Evolutionary conservation across 1,139 yeast species (phyloP).

Genomic region (Geotrichum aggregatum): DNA sequence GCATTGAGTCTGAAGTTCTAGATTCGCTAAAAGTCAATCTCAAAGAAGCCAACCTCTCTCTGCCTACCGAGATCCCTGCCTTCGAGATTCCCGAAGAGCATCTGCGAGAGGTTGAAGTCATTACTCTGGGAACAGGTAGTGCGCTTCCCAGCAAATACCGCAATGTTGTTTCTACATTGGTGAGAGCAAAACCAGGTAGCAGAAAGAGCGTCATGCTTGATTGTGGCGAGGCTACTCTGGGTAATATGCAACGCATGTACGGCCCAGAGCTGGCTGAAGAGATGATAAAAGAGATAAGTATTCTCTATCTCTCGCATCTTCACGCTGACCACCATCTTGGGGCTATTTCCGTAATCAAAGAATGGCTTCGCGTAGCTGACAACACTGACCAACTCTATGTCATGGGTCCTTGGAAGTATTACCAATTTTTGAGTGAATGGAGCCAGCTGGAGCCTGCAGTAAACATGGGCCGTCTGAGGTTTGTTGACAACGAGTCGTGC

Average conservation of each 20-base stretch:
- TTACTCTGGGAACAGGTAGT: conserved; percentile 90
- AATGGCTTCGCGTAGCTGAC: conserved; percentile 54
- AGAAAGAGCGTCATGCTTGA: conserved; percentile 52
- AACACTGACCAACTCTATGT: conserved; percentile 44
- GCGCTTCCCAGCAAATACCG: conserved; percentile 83
- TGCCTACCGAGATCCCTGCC: conserved; percentile 5
- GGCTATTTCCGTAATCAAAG: conserved; percentile 58
- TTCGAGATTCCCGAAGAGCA: conserved; percentile 13
- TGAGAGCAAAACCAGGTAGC: conserved; percentile 20
- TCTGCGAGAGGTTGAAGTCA: conserved; percentile 47
- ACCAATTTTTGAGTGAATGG: conserved; percentile 70
- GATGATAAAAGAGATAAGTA: conserved; percentile 54
- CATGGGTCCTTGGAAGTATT: conserved; percentile 72
- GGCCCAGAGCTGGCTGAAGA: conserved; percentile 44
- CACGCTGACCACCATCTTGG: conserved; percentile 99
- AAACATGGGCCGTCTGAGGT: conserved; percentile 46
- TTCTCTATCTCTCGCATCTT: conserved; percentile 77
- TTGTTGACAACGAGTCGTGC: conserved; percentile 68
- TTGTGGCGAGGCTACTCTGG: conserved; percentile 91
- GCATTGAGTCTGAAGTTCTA: conserved; percentile 5
- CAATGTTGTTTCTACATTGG: conserved; percentile 61
- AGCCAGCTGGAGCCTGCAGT: conserved; percentile 49
- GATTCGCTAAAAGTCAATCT: conserved; percentile 10
- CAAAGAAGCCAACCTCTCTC: conserved; percentile 4
- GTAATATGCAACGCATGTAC: conserved; percentile 62